Evolutionary conservation across 495 filamentous ascomycete species (phyloP).

Genomic region (Tuber magnatum): DNA sequence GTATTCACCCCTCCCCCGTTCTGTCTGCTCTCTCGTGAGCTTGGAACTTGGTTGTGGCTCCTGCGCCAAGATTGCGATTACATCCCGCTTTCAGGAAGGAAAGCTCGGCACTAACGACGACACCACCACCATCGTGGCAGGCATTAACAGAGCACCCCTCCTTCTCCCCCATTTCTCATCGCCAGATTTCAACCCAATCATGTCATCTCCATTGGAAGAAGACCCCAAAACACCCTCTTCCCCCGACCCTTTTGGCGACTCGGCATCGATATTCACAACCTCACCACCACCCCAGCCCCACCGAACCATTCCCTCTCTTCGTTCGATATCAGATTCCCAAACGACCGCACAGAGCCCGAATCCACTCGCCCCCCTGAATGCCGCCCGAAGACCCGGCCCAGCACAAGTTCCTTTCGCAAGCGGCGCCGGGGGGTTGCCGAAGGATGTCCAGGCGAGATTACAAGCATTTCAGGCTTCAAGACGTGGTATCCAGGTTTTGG

Average conservation of each 20-base stretch:
- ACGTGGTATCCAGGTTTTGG: slow-evolving; percentile 46
- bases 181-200: slow-evolving; percentile 15
- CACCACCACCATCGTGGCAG: slow-evolving; percentile 25
- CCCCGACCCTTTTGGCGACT: slow-evolving; percentile 24
- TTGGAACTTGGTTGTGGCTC: neutral
- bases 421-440: slow-evolving; percentile 54
- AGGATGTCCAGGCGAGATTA: slow-evolving; percentile 73
- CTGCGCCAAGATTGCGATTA: neutral
- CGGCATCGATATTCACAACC: slow-evolving; percentile 16
- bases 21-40: neutral
- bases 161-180: slow-evolving; percentile 25
- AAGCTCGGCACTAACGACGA: slow-evolving; percentile 20
- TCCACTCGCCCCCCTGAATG: slow-evolving; percentile 72
- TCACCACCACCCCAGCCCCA: slow-evolving; percentile 5
- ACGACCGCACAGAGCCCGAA: slow-evolving; percentile 61
- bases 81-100: neutral
- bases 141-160: slow-evolving; percentile 21
- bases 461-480: slow-evolving; percentile 65
- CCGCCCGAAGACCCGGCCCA: slow-evolving; percentile 57
- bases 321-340: slow-evolving; percentile 52
- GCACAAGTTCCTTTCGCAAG: slow-evolving; percentile 51
- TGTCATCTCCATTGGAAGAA: slow-evolving; percentile 30
- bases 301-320: slow-evolving; percentile 48
- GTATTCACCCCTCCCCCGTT: neutral
- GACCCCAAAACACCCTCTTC: slow-evolving; percentile 25